Conservation (phyloP, 2,329 filamentous ascomycete species). For the Diatrype stigma region DNA sequence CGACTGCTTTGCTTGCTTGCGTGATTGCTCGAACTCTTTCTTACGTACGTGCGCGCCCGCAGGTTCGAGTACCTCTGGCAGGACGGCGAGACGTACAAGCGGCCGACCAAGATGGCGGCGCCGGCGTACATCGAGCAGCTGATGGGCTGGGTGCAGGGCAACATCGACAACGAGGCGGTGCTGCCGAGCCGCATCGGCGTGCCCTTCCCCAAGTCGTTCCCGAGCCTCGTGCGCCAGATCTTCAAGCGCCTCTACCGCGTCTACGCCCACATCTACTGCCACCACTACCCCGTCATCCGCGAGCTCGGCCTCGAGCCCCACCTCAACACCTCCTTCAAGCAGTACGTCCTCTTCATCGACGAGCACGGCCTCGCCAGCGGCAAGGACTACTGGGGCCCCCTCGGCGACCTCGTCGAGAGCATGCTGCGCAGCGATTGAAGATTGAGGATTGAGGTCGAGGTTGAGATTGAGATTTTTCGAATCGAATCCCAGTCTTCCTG, state of each 20-base stretch:
- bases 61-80: constrained; percentile 99
- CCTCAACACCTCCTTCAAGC: constrained; percentile 98
- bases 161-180: constrained; percentile 91
- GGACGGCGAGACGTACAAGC: constrained; percentile 88
- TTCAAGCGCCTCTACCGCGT: constrained; percentile 99
- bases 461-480: too few relatives aligned
- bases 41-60: background rate
- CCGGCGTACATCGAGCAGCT: constrained; percentile 97
- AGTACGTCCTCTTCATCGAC: constrained; percentile 97
- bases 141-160: constrained; percentile 94
- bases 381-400: constrained; percentile 94
- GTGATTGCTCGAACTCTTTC: too few relatives aligned
- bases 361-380: constrained; percentile 90
- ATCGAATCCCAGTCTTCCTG: too few relatives aligned
- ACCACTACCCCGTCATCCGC: constrained; percentile 95
- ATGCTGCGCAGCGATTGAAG: constrained; percentile 96
- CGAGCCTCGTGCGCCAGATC: constrained; percentile 82
- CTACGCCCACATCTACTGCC: constrained; percentile 99
- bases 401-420: constrained; percentile 94
- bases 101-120: constrained; percentile 95
- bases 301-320: constrained; percentile 94
- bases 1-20: too few relatives aligned
- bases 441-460: too few relatives aligned
- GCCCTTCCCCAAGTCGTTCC: constrained; percentile 91
- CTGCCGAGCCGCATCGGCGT: constrained; percentile 95